Base-by-base conservation (phyloP, 148 eudicot genomes). In the Rhododendron vialii region DNA sequence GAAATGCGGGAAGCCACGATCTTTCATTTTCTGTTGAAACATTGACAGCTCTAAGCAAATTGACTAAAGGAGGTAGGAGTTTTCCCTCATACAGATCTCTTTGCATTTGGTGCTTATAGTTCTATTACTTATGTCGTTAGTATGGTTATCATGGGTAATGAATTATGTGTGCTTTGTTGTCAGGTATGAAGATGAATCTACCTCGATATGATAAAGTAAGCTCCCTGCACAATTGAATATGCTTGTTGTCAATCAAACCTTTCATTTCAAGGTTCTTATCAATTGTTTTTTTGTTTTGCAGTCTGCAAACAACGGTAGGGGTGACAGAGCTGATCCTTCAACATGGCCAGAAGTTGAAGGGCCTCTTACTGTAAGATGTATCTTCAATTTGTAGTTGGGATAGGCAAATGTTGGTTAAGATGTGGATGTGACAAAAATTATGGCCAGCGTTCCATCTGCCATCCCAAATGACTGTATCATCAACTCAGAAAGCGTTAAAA, bases 1-100 rank as follows among this genome's bases (percentile, higher is more conserved):
- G 99, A 90, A 97, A 97, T 91, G 99, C 99, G 88, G 99, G 99
- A 86, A 97, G 98, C 88, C 99, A 97, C 88, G 99, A 97, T 91
- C 95, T 97, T 83, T 74, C 94, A 15, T 84, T 97, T 26, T 97
- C 99, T 43, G 85, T 93, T 65, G 95, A 97, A 90, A 95, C 98
- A 83, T 90, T 97, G 85, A 88, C 98, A 84, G 91, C 96, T 85
- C 87, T 97, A 86, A 88, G 86, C 82, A 94, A 95, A 77, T 89
- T 95, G 91, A 93, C 95, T 55, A 94, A 91, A 91, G 98, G 94
- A 95, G 99, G 99, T 94, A 65, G 78, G 61, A 26, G 69, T 78
- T 82, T 63, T 76, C 86, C 83, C 45, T 48, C 24, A 55, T 78
- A 41, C 78, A 17, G 33, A 80, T 80, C 80, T 63, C 22, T 82